phyloP scores from a whole-genome alignment of 371 early-diverging fungal species.

The Zopfochytrium polystomum region DNA sequence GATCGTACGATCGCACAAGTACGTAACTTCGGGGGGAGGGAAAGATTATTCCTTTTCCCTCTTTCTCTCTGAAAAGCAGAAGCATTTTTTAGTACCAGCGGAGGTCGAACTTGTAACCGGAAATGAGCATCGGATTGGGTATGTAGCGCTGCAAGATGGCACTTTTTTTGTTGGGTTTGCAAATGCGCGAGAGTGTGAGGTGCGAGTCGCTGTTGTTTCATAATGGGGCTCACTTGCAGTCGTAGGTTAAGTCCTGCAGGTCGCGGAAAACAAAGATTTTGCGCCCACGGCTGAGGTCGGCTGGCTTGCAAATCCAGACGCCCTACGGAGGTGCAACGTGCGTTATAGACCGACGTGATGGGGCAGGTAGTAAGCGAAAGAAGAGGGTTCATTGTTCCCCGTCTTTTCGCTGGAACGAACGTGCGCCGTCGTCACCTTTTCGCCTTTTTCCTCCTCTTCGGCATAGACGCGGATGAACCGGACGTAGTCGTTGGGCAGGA shows the following conservation, averaged over 20 bases:
- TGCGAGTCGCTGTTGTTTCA: no score
- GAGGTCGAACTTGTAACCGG: constrained; percentile 49
- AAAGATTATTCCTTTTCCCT: no score
- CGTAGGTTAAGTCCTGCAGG: constrained; percentile 40
- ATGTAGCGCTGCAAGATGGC: constrained; percentile 46
- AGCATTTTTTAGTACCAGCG: constrained; percentile 34
- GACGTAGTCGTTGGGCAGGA: constrained; percentile 44
- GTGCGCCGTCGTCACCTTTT: no score
- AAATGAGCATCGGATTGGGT: constrained; percentile 39
- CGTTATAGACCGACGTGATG: no score
- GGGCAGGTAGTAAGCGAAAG: no score
- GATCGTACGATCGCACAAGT: constrained; percentile 37
- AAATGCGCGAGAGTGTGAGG: no score
- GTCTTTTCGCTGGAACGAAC: no score
- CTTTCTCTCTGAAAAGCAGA: background rate
- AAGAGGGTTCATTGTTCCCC: no score
- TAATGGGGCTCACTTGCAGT: constrained; percentile 34
- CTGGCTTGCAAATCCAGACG: constrained; percentile 50
- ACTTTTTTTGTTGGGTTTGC: no score
- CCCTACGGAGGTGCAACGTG: no score
- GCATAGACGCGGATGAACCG: constrained; percentile 41
- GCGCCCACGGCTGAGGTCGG: constrained; percentile 43
- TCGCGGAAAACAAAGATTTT: constrained; percentile 45
- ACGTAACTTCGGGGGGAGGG: constrained; percentile 35
- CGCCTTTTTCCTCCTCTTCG: constrained; percentile 32